phyloP scores from a whole-genome alignment of 164 flowering plant genomes.

The Cinnamomum chago region DNA sequence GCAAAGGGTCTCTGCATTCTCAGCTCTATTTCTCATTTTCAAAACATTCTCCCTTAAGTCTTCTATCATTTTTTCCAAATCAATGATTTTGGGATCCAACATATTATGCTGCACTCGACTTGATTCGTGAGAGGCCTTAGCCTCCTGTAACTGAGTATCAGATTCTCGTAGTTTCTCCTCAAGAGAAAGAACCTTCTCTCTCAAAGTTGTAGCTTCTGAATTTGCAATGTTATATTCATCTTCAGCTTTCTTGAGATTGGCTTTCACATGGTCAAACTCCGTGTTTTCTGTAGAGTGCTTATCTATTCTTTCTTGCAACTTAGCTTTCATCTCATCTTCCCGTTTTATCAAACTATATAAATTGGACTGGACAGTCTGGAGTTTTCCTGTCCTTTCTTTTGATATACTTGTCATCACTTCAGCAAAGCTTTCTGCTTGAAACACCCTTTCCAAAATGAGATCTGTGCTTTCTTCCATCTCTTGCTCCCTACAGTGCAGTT shows the following conservation, averaged over 20 bases:
- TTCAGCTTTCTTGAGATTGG: slow-evolving; percentile 31
- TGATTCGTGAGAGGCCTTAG: slow-evolving; percentile 27
- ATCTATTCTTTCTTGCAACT: slow-evolving; percentile 31
- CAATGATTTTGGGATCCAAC: slow-evolving; percentile 26
- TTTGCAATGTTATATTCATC: slow-evolving; percentile 24
- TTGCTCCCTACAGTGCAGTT: slow-evolving; percentile 9
- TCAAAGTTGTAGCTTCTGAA: slow-evolving; percentile 37
- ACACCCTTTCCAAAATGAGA: slow-evolving; percentile 34
- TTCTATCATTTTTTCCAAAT: slow-evolving; percentile 39
- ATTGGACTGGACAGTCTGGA: slow-evolving; percentile 52
- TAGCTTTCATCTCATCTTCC: slow-evolving; percentile 44
- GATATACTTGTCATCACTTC: slow-evolving; percentile 55
- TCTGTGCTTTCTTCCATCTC: slow-evolving; percentile 50
- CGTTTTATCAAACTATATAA: slow-evolving; percentile 41
- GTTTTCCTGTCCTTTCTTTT: slow-evolving; percentile 47
- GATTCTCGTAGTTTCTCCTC: slow-evolving; percentile 42
- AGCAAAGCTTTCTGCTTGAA: slow-evolving; percentile 68
- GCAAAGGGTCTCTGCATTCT: slow-evolving; percentile 46
- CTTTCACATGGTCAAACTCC: slow-evolving; percentile 12
- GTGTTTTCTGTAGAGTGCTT: background rate
- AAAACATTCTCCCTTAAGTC: slow-evolving; percentile 35
- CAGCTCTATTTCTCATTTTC: slow-evolving; percentile 41
- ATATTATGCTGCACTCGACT: slow-evolving; percentile 29
- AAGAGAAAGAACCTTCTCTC: slow-evolving; percentile 43
- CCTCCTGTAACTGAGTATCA: slow-evolving; percentile 27